Conservation (phyloP, 164 flowering plant genomes). For the Tetrastigma voinierianum region DNA sequence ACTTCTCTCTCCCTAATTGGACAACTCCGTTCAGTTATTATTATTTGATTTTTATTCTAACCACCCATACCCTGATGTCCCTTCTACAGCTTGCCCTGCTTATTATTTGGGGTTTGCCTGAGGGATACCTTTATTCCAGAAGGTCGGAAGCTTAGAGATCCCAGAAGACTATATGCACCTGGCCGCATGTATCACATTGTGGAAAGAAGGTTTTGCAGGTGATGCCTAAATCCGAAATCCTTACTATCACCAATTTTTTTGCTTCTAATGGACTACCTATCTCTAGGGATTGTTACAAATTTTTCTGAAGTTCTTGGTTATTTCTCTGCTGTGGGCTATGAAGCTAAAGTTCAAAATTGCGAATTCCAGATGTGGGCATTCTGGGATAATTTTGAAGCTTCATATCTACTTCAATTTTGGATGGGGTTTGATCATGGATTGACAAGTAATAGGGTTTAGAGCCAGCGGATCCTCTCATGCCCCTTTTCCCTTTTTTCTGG, state of each 20-base stretch:
- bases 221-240: neutral
- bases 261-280: neutral
- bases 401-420: too few relatives aligned
- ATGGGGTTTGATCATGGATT: too few relatives aligned
- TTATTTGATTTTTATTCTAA: constrained; percentile 31
- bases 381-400: too few relatives aligned
- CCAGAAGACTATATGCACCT: constrained; percentile 89
- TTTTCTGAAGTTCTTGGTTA: neutral
- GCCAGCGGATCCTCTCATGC: too few relatives aligned
- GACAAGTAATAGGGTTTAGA: too few relatives aligned
- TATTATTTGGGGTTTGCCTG: constrained; percentile 75
- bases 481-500: too few relatives aligned
- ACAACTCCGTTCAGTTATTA: constrained; percentile 16
- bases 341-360: too few relatives aligned
- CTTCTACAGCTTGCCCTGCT: constrained; percentile 97
- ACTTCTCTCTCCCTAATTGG: constrained; percentile 2
- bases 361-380: too few relatives aligned
- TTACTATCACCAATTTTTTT: neutral
- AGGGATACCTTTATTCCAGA: constrained; percentile 95
- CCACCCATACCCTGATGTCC: constrained; percentile 55
- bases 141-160: constrained; percentile 80
- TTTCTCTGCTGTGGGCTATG: neutral
- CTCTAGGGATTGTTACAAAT: neutral
- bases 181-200: constrained; percentile 97
- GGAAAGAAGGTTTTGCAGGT: constrained; percentile 96